These are phyloP conservation scores for Aspergillus sp. DNA, from an alignment of 2,329 filamentous ascomycete genomes.

Conservation along the genomic window DNA sequence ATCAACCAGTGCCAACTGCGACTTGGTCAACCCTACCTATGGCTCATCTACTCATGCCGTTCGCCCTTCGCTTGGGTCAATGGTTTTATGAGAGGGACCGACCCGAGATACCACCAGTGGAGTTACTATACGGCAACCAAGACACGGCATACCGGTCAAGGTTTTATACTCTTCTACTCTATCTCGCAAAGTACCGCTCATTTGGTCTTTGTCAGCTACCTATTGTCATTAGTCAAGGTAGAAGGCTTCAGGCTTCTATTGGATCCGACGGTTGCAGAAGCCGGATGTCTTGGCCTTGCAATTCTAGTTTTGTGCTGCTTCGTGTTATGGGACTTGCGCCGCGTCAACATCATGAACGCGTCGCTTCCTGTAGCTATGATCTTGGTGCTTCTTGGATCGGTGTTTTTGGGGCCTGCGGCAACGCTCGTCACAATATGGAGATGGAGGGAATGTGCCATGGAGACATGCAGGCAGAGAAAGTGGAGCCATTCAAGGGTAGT, in stretches of 20 bases:
- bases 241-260: background rate
- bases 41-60: background rate
- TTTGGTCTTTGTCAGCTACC: background rate
- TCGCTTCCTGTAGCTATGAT: background rate
- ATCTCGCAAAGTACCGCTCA: background rate
- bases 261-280: background rate
- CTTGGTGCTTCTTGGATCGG: background rate
- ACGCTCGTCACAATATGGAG: background rate
- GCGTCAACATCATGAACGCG: constrained; percentile 3
- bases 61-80: background rate
- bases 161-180: constrained; percentile 1
- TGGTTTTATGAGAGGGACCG: background rate
- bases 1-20: no score
- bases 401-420: background rate
- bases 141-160: constrained; percentile 7
- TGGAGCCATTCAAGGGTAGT: background rate
- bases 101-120: background rate
- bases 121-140: background rate
- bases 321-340: constrained; percentile 12
- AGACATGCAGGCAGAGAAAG: background rate
- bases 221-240: background rate
- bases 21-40: background rate
- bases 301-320: constrained; percentile 11
- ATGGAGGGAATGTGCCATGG: background rate
- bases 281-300: background rate